phyloP scores from a whole-genome alignment of 2,329 filamentous ascomycete genomes.

The Peltaster fructicola region DNA sequence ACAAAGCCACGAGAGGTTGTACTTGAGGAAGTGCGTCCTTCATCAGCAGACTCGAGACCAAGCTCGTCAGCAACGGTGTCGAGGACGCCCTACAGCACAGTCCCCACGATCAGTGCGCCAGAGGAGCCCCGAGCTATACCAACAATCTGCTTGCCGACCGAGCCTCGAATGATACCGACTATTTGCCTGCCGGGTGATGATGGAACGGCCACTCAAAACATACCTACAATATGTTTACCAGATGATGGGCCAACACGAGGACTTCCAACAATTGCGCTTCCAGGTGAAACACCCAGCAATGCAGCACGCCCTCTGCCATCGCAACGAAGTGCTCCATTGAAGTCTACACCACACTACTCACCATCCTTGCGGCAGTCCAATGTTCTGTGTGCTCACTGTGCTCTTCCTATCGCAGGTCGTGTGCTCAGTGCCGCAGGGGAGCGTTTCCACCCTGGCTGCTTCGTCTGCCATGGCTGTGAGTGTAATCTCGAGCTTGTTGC shows the following conservation, averaged over 20 bases:
- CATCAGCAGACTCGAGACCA: conserved; percentile 8
- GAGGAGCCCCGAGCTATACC: not conserved
- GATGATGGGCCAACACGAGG: conserved; percentile 18
- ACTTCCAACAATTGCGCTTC: conserved; percentile 9
- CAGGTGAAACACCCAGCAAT: conserved; percentile 2
- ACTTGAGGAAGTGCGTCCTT: conserved; percentile 36
- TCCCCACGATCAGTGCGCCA: conserved; percentile 1
- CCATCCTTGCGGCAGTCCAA: conserved; percentile 35
- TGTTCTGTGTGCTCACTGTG: conserved; percentile 70
- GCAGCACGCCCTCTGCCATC: conserved; percentile 28
- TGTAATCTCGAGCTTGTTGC: conserved; percentile 86
- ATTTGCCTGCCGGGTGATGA: conserved; percentile 2
- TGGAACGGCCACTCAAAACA: conserved; percentile 8
- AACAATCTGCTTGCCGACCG: not conserved
- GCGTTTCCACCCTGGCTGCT: conserved; percentile 87
- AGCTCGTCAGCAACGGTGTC: conserved; percentile 1
- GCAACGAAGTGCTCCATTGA: too few species aligned
- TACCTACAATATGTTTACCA: conserved; percentile 36
- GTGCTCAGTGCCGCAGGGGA: conserved; percentile 69
- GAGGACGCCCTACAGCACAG: not conserved
- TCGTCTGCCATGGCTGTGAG: conserved; percentile 72
- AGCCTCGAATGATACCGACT: conserved; percentile 2
- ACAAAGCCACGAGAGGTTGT: conserved; percentile 65
- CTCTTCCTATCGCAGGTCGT: conserved; percentile 69
- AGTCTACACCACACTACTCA: conserved; percentile 27